Percentiles rank a stretch among this genome's conserved stretches.
Conservation (phyloP, 768 basidiomycete species). For the Phlebiopsis gigantea region DNA sequence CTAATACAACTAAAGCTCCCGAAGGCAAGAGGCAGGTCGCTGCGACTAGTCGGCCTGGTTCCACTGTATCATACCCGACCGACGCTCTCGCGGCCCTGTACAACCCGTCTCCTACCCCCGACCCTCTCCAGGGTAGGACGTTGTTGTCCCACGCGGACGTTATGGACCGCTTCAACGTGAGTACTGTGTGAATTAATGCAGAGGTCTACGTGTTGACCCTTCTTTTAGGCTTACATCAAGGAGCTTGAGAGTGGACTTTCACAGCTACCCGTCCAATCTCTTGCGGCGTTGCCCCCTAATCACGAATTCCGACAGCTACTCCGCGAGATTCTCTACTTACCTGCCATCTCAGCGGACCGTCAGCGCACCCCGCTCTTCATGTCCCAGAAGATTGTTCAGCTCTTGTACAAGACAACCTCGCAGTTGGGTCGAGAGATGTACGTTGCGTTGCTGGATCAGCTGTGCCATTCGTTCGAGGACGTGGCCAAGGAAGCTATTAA, state of each 20-base stretch:
- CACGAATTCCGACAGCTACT: conserved; percentile 85
- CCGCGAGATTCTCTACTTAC: conserved; percentile 75
- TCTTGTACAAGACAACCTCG: conserved; percentile 83
- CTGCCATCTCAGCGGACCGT: conserved; percentile 72
- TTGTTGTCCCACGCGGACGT: conserved; percentile 70
- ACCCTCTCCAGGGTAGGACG: conserved; percentile 33
- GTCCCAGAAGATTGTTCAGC: conserved; percentile 95
- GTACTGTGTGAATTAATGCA: conserved; percentile 15
- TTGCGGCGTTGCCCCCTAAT: conserved; percentile 69
- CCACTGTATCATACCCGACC: conserved; percentile 58
- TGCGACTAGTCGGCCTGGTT: conserved; percentile 59
- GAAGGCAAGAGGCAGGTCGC: conserved; percentile 49
- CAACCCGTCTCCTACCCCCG: conserved; percentile 58
- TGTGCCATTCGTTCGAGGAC: conserved; percentile 86
- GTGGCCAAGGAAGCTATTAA: conserved; percentile 95
- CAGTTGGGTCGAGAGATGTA: conserved; percentile 92
- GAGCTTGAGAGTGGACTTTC: conserved; percentile 80
- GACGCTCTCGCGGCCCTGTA: conserved; percentile 44
- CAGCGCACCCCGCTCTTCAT: conserved; percentile 86
- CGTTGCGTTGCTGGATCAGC: conserved; percentile 79
- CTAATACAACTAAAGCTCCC: conserved; percentile 31
- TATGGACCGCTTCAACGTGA: conserved; percentile 81
- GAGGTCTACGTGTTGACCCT: neutral
- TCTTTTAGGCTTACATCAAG: conserved; percentile 35
- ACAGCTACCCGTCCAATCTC: conserved; percentile 67